Evolutionary conservation across 805 yeast species (phyloP).

Genomic region (Wickerhamomyces bisporus): DNA sequence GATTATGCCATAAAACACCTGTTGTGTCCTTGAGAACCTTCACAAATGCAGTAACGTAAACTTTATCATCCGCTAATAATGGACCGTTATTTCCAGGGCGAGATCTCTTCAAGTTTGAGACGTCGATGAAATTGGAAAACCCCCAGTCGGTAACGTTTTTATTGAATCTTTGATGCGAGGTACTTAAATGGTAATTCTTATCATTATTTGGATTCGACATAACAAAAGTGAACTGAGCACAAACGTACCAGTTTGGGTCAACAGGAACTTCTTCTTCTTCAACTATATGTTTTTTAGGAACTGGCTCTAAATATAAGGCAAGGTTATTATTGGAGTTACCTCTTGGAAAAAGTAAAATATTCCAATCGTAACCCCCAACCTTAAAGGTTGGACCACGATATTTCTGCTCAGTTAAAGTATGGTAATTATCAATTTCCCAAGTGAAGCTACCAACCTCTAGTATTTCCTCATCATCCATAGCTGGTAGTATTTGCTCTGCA

Average conservation of each 20-base stretch:
- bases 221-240: slow-evolving; percentile 85
- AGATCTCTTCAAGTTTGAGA: slow-evolving; percentile 27
- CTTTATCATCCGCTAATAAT: slow-evolving; percentile 43
- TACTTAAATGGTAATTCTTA: slow-evolving; percentile 48
- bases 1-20: slow-evolving; percentile 91
- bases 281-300: slow-evolving; percentile 25
- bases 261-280: slow-evolving; percentile 25
- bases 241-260: slow-evolving; percentile 71
- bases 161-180: slow-evolving; percentile 75
- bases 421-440: slow-evolving; percentile 34
- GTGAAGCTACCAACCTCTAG: slow-evolving; percentile 28
- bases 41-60: slow-evolving; percentile 74
- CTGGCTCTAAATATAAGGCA: slow-evolving; percentile 80
- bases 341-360: slow-evolving; percentile 68
- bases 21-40: slow-evolving; percentile 82
- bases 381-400: slow-evolving; percentile 39
- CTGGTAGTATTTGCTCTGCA: slow-evolving; percentile 18
- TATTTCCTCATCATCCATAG: slow-evolving; percentile 27
- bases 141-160: slow-evolving; percentile 92
- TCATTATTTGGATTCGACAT: slow-evolving; percentile 79
- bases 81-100: slow-evolving; percentile 27
- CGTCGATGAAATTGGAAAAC: slow-evolving; percentile 69
- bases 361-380: slow-evolving; percentile 64
- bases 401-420: slow-evolving; percentile 22
- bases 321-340: slow-evolving; percentile 58